Percentiles rank a stretch among this genome's conserved stretches.
Evolutionary conservation across 2,329 filamentous ascomycete species (phyloP).

Genomic region (Magnaporthiopsis rhizophila): DNA sequence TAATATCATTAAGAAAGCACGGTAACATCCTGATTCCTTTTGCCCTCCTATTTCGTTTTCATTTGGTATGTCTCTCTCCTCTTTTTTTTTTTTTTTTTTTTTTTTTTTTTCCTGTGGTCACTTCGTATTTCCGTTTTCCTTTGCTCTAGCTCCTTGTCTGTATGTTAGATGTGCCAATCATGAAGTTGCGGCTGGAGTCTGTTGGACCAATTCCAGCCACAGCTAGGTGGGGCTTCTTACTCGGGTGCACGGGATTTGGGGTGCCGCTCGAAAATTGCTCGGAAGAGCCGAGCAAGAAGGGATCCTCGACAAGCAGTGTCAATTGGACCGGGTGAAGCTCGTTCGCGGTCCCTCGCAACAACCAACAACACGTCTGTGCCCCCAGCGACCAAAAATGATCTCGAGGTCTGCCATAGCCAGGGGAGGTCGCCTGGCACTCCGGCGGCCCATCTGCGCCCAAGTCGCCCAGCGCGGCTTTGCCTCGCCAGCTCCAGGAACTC

Average conservation of each 20-base stretch:
- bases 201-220: background rate
- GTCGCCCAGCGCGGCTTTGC: slow-evolving; percentile 43
- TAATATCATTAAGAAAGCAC: too few species aligned
- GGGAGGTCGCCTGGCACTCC: slow-evolving; percentile 50
- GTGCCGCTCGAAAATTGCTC: slow-evolving; percentile 18
- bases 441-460: slow-evolving; percentile 47
- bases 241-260: background rate
- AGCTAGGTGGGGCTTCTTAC: background rate
- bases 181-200: too few species aligned
- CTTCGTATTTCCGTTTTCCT: too few species aligned
- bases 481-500: slow-evolving; percentile 40
- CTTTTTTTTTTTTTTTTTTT: too few species aligned
- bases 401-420: slow-evolving; percentile 53
- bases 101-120: too few species aligned
- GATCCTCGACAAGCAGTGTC: slow-evolving; percentile 14
- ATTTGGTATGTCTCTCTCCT: too few species aligned
- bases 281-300: slow-evolving; percentile 13
- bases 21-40: too few species aligned
- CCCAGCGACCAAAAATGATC: slow-evolving; percentile 42
- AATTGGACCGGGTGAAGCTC: slow-evolving; percentile 24
- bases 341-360: slow-evolving; percentile 2
- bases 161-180: too few species aligned
- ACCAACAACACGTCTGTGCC: slow-evolving; percentile 5
- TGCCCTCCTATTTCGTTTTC: too few species aligned
- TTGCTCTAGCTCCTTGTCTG: too few species aligned